phyloP scores from a whole-genome alignment of 176 grass and related monocot species.

The Oryza punctata region DNA sequence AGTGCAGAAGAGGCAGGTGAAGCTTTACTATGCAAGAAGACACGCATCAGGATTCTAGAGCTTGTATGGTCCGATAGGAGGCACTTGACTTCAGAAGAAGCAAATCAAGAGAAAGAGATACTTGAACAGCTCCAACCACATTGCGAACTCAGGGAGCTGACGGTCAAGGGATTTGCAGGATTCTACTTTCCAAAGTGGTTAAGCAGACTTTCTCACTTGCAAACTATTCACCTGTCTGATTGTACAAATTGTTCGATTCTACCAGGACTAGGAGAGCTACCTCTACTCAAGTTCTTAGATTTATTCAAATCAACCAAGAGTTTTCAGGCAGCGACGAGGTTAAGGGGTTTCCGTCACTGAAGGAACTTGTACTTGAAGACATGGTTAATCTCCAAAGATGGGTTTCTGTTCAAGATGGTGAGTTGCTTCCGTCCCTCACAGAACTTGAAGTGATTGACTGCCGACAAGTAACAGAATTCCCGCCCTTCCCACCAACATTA shows the following conservation, averaged over 20 bases:
- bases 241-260: slow-evolving; percentile 53
- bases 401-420: slow-evolving; percentile 34
- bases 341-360: slow-evolving; percentile 61
- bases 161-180: slow-evolving; percentile 52
- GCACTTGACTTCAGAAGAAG: slow-evolving; percentile 26
- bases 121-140: slow-evolving; percentile 62
- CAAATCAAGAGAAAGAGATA: slow-evolving; percentile 32
- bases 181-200: slow-evolving; percentile 69
- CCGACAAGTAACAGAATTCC: slow-evolving; percentile 48
- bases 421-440: slow-evolving; percentile 55
- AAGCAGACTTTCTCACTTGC: slow-evolving; percentile 48
- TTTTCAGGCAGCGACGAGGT: slow-evolving; percentile 47
- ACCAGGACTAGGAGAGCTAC: slow-evolving; percentile 64
- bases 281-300: slow-evolving; percentile 54
- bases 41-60: slow-evolving; percentile 45
- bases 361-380: slow-evolving; percentile 57
- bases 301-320: slow-evolving; percentile 58
- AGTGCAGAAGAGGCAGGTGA: slow-evolving; percentile 51
- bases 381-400: slow-evolving; percentile 56
- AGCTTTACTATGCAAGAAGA: slow-evolving; percentile 53
- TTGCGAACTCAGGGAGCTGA: slow-evolving; percentile 59
- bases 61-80: slow-evolving; percentile 58
- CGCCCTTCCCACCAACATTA: slow-evolving; percentile 50
- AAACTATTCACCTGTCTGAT: slow-evolving; percentile 70
- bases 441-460: slow-evolving; percentile 59